These are phyloP conservation scores for Candida vaughaniae DNA, from an alignment of 805 yeast species.

Conservation along the genomic window DNA sequence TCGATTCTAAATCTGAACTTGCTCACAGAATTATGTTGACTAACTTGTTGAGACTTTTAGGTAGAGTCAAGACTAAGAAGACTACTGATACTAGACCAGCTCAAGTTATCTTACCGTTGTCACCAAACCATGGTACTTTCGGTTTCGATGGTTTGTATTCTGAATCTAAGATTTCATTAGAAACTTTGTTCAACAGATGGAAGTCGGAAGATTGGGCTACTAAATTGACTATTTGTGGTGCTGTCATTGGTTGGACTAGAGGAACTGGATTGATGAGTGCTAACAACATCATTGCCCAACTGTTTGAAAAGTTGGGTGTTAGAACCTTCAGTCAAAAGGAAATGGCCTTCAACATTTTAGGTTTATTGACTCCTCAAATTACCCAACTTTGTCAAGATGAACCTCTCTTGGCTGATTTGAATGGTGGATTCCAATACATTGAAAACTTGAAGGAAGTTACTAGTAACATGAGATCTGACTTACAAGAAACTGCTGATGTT, in stretches of 20 bases:
- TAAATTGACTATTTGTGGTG: conserved; percentile 96
- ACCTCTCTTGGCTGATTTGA: conserved; percentile 97
- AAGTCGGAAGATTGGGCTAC: conserved; percentile 94
- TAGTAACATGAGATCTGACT: conserved; percentile 70
- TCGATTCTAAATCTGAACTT: conserved; percentile 93
- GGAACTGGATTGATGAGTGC: conserved; percentile 99
- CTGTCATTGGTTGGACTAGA: conserved; percentile 99
- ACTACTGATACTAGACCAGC: conserved; percentile 94
- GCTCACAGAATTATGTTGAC: conserved; percentile 99
- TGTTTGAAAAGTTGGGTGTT: conserved; percentile 92
- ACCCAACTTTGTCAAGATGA: conserved; percentile 84
- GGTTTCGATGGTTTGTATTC: conserved; percentile 98
- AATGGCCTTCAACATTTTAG: conserved; percentile 98
- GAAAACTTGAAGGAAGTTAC: conserved; percentile 90
- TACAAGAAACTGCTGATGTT: conserved; percentile 80
- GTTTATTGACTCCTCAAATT: conserved; percentile 85
- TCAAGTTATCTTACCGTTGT: conserved; percentile 91
- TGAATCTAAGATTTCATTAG: conserved; percentile 93
- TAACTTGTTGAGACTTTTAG: conserved; percentile 87
- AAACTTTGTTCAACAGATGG: conserved; percentile 98
- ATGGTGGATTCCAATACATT: conserved; percentile 96
- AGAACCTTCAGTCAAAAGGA: conserved; percentile 98
- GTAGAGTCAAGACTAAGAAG: conserved; percentile 85
- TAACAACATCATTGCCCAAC: conserved; percentile 96
- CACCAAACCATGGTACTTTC: conserved; percentile 98